Conservation (phyloP, 306 rosid species). For the Pueraria montana region DNA sequence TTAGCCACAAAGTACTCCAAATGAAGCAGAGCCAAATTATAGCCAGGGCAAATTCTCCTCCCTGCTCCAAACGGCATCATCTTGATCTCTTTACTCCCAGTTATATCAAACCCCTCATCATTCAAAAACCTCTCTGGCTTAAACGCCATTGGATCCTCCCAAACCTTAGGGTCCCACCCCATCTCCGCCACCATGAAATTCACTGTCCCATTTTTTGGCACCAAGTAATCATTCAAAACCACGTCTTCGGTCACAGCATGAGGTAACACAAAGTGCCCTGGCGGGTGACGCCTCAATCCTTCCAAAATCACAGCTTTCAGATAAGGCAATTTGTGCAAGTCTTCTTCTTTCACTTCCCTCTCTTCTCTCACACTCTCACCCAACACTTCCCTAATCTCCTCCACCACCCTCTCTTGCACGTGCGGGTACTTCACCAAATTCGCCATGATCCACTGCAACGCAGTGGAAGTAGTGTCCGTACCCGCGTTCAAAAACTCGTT, state of each 20-base stretch:
- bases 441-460: constrained; percentile 64
- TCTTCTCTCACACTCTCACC: not conserved
- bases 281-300: constrained; percentile 59
- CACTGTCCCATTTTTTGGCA: constrained; percentile 38
- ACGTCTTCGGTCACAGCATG: constrained; percentile 49
- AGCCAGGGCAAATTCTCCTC: constrained; percentile 59
- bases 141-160: constrained; percentile 60
- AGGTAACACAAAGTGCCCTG: constrained; percentile 52
- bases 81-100: constrained; percentile 51
- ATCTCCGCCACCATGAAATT: constrained; percentile 65
- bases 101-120: constrained; percentile 45
- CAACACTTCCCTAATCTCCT: constrained; percentile 31
- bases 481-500: constrained; percentile 53
- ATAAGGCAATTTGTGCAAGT: constrained; percentile 39
- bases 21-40: constrained; percentile 48
- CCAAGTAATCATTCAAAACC: constrained; percentile 36
- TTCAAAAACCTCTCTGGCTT: constrained; percentile 56
- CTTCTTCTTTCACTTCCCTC: constrained; percentile 52
- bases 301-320: constrained; percentile 56
- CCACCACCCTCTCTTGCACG: constrained; percentile 40
- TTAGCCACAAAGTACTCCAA: constrained; percentile 61
- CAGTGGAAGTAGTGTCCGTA: constrained; percentile 50
- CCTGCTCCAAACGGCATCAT: constrained; percentile 69
- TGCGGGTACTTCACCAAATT: constrained; percentile 58
- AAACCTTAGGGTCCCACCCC: constrained; percentile 57